Percentiles rank a stretch among this genome's conserved stretches.
Conservation (phyloP, 441 rosid species). For the Lepidium campestre region DNA sequence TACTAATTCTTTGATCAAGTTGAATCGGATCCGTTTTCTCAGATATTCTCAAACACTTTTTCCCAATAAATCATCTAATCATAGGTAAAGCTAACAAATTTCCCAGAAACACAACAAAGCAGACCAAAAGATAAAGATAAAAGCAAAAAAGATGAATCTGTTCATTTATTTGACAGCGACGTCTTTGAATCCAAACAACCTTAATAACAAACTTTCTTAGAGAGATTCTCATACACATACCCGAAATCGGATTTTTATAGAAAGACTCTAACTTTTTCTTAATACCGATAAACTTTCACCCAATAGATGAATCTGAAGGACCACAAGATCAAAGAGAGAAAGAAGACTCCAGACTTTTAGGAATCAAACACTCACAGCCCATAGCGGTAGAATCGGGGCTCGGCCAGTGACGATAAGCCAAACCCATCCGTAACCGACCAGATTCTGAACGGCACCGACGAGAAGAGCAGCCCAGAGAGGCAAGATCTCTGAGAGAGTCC, state of each 20-base stretch:
- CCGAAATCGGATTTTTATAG: not conserved
- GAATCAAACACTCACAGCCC: conserved; percentile 67
- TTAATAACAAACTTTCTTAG: conserved; percentile 7
- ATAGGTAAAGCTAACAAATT: not conserved
- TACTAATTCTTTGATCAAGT: not conserved
- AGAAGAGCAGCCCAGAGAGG: conserved; percentile 94
- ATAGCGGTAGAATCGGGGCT: conserved; percentile 73
- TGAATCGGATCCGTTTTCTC: not conserved
- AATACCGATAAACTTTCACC: not conserved
- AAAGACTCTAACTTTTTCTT: conserved; percentile 6
- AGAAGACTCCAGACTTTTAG: not conserved
- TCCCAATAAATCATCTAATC: not conserved
- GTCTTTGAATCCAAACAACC: conserved; percentile 1
- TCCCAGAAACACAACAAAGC: not conserved
- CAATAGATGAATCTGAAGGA: conserved; percentile 6
- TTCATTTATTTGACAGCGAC: not conserved
- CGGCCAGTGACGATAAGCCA: conserved; percentile 82
- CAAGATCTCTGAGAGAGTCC: conserved; percentile 71
- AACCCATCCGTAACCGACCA: conserved; percentile 91
- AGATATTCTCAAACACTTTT: not conserved
- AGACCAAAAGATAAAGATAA: not conserved
- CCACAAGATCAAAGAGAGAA: conserved; percentile 18
- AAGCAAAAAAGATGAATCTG: not conserved
- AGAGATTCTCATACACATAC: not conserved
- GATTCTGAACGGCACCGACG: conserved; percentile 85